These are phyloP conservation scores for Phylloporus arenicola DNA, from an alignment of 768 basidiomycete species.

Conservation along the genomic window DNA sequence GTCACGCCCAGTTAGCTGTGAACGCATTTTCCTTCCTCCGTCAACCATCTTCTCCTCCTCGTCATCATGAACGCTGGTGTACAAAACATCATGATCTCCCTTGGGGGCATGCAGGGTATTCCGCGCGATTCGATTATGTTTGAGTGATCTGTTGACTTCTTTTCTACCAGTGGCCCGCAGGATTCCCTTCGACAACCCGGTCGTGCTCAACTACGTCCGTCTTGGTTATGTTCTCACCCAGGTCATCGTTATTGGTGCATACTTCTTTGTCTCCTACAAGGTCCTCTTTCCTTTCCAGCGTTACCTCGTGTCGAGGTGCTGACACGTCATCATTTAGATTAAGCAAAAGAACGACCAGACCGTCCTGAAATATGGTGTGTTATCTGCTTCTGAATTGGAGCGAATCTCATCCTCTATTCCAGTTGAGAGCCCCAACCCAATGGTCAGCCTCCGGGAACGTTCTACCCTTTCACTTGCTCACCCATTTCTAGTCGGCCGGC, in stretches of 20 bases:
- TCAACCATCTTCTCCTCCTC: conserved; percentile 9
- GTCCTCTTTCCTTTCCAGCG: conserved; percentile 32
- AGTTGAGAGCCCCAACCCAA: conserved; percentile 74
- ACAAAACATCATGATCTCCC: conserved; percentile 81
- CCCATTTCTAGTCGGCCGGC: conserved; percentile 46
- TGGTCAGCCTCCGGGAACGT: conserved; percentile 45
- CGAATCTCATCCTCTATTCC: conserved; percentile 3
- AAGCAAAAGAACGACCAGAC: conserved; percentile 95
- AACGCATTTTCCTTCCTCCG: conserved; percentile 7
- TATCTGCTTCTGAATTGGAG: not conserved
- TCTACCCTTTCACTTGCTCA: not conserved
- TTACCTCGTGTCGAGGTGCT: not conserved
- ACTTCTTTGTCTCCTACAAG: conserved; percentile 74
- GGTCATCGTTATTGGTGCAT: conserved; percentile 60
- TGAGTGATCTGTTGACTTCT: not conserved
- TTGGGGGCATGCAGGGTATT: conserved; percentile 88
- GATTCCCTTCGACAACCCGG: conserved; percentile 86
- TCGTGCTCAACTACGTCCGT: conserved; percentile 76
- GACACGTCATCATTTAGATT: conserved; percentile 48
- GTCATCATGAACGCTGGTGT: conserved; percentile 66
- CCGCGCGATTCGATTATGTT: not conserved
- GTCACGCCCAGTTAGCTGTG: not conserved
- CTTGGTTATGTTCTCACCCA: conserved; percentile 78
- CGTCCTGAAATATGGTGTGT: conserved; percentile 89
- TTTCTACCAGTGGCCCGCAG: conserved; percentile 69